Conservation (phyloP, 2,329 filamentous ascomycete genomes). For the Xylaria polymorpha region DNA sequence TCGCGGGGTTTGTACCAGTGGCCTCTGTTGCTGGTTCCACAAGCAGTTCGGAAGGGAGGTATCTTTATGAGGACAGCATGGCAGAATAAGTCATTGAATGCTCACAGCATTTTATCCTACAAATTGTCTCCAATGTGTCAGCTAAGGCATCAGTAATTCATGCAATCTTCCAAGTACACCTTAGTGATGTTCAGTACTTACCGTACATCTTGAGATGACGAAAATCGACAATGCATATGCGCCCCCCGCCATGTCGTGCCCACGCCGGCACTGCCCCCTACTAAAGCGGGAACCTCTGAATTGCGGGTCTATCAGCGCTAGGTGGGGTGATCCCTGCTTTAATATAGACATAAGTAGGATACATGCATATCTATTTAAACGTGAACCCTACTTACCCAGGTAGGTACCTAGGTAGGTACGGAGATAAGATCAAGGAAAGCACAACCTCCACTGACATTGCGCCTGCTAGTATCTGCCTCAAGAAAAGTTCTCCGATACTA, state of each 20-base stretch:
- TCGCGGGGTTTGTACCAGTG: slow-evolving; percentile 29
- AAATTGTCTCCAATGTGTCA: not conserved
- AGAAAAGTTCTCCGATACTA: not conserved
- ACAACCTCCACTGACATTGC: not conserved
- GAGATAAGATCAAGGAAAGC: not conserved
- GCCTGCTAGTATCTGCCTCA: not conserved
- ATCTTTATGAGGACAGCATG: not conserved
- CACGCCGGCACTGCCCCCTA: no score
- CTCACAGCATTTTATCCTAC: not conserved
- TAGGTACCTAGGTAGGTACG: no score
- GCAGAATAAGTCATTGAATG: not conserved
- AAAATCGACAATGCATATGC: not conserved
- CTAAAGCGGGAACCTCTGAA: not conserved
- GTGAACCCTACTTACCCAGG: no score
- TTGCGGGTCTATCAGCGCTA: no score
- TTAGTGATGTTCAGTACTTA: not conserved
- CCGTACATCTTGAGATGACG: not conserved
- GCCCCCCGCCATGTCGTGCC: no score
- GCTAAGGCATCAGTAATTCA: not conserved
- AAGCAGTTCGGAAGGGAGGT: not conserved
- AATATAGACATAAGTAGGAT: not conserved
- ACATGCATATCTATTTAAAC: not conserved
- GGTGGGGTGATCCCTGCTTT: no score
- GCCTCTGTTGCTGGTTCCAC: slow-evolving; percentile 23
- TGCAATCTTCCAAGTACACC: not conserved